These are phyloP conservation scores for Xerocomus spinulosus DNA, from an alignment of 768 basidiomycete species.

Conservation along the genomic window DNA sequence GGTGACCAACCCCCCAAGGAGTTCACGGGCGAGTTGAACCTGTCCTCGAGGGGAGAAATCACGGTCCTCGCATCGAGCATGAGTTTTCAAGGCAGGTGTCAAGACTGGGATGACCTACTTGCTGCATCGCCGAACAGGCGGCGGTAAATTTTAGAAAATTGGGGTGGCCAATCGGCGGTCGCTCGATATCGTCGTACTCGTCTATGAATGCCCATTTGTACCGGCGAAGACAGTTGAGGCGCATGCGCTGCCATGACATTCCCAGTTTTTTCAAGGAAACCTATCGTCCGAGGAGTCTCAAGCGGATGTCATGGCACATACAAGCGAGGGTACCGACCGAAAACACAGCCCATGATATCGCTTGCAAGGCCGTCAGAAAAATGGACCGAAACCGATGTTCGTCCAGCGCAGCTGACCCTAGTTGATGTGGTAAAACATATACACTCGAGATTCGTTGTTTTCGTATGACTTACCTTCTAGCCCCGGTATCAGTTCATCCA, in stretches of 20 bases:
- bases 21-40: slow-evolving; percentile 41
- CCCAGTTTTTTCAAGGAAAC: slow-evolving; percentile 45
- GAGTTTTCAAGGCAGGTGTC: neutral
- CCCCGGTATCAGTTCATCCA: slow-evolving; percentile 44
- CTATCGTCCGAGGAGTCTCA: slow-evolving; percentile 27
- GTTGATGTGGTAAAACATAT: too few relatives aligned
- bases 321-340: slow-evolving; percentile 36
- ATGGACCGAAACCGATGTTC: slow-evolving; percentile 49
- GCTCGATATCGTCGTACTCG: slow-evolving; percentile 51
- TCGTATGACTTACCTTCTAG: slow-evolving; percentile 42
- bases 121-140: slow-evolving; percentile 35
- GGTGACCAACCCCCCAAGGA: slow-evolving; percentile 32
- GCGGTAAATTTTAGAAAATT: slow-evolving; percentile 47
- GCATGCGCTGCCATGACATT: slow-evolving; percentile 46
- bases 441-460: too few relatives aligned
- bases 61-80: slow-evolving; percentile 29
- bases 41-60: slow-evolving; percentile 38
- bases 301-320: neutral
- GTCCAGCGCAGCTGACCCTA: slow-evolving; percentile 26
- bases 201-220: slow-evolving; percentile 76
- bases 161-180: slow-evolving; percentile 49
- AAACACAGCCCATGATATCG: slow-evolving; percentile 50
- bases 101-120: slow-evolving; percentile 26
- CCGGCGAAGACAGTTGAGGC: slow-evolving; percentile 56
- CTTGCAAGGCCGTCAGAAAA: slow-evolving; percentile 56